Percentiles rank a stretch among this genome's conserved stretches.
Evolutionary conservation across 495 filamentous ascomycete species (phyloP).

Genomic region (Ramalina intermedia): DNA sequence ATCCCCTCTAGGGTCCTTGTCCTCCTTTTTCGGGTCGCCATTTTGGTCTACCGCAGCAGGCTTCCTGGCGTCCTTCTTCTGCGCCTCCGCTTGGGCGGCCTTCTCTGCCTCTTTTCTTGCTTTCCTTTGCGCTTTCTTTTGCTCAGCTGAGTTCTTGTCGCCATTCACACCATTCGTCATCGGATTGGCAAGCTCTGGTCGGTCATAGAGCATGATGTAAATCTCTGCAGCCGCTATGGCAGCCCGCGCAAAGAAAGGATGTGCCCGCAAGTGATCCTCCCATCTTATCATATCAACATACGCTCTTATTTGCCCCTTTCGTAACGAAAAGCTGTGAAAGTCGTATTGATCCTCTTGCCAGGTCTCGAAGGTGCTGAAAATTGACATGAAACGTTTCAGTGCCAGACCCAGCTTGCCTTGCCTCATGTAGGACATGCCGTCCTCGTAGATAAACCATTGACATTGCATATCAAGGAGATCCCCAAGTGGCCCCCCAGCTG

Average conservation of each 20-base stretch:
- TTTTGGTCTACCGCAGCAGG: slow-evolving; percentile 31
- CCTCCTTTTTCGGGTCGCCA: slow-evolving; percentile 57
- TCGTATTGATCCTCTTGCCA: slow-evolving; percentile 99
- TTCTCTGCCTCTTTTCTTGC: slow-evolving; percentile 84
- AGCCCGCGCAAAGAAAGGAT: slow-evolving; percentile 84
- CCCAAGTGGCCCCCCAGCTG: slow-evolving; percentile 69
- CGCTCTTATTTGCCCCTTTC: slow-evolving; percentile 87
- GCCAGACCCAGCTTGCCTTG: slow-evolving; percentile 73
- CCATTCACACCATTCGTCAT: slow-evolving; percentile 43
- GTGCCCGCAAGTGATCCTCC: slow-evolving; percentile 81
- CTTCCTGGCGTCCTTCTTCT: slow-evolving; percentile 55
- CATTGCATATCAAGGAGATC: slow-evolving; percentile 98
- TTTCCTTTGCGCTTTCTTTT: slow-evolving; percentile 91
- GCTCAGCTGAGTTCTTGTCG: slow-evolving; percentile 49
- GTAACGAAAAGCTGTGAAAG: slow-evolving; percentile 91
- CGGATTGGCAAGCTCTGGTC: slow-evolving; percentile 45
- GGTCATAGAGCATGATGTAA: slow-evolving; percentile 68
- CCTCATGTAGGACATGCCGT: slow-evolving; percentile 77
- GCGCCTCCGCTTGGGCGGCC: slow-evolving; percentile 63
- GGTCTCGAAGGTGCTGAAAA: slow-evolving; percentile 85
- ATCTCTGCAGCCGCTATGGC: slow-evolving; percentile 68
- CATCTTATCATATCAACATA: slow-evolving; percentile 94
- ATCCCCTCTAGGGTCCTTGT: slow-evolving; percentile 70
- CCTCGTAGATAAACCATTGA: slow-evolving; percentile 92
- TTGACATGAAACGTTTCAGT: slow-evolving; percentile 74